Base-by-base conservation (phyloP, 108 stramenopile genomes). In the Skeletonema marinoi region DNA sequence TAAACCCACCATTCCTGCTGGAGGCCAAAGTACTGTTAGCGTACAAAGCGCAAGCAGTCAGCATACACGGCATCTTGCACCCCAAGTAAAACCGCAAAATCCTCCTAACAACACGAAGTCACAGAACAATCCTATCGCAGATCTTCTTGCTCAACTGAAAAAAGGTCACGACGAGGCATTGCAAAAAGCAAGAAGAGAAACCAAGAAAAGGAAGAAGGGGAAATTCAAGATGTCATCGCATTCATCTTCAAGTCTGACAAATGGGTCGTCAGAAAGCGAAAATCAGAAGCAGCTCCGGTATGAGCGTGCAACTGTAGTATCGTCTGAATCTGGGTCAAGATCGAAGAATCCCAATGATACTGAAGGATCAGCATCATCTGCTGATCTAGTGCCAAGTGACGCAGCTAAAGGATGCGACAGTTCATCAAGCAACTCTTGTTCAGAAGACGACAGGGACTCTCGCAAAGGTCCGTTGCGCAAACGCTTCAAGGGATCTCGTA, bases 361-460 rank as follows among this genome's bases (percentile, higher is more conserved):
- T 31, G 78, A 78, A 32, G 77, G 60, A 35, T 71, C 77, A 13
- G 35, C 71, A 39, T 69, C 70, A 10, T 72, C 78, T 48, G 32
- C 62, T 48, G 78, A 72, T 25, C 50, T 65, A 16, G 38, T 59
- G 21, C n/a, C 39, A 63, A 73, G 66, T 50, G 78, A 62, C 42
- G 59, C 71, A 58, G 61, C 64, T 41, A 78, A 60, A 51, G 70
- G 54, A 10, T 56, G 65, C 11, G 64, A 60, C 6, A 50, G 71
- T 29, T 66, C 64, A 25, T 72, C 71, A 25, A 78, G 78, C 63
- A 72, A 66, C 56, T 78, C 71, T 38, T 63, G 19, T 12, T 78
- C 71, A 12, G 78, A 78, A 3, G 78, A 78, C 4, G 78, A 70
- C 5, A 59, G 21, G 39, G 60, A 60, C 33, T 19, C 50, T 70